phyloP scores from a whole-genome alignment of 2,329 filamentous ascomycete genomes.

The Coccinonectria pachysandricola region DNA sequence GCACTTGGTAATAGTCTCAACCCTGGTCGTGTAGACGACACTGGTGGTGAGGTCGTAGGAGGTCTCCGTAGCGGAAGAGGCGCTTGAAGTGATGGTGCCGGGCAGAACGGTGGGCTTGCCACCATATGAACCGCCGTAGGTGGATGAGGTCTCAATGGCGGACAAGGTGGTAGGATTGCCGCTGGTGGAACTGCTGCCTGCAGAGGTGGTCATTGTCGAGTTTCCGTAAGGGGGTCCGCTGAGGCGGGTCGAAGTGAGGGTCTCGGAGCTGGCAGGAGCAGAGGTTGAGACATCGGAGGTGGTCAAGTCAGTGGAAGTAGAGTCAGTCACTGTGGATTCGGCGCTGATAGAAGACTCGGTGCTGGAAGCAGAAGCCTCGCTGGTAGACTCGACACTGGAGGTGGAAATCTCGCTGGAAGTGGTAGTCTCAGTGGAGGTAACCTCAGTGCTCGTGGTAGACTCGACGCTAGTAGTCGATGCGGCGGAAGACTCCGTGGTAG shows the following conservation, averaged over 20 bases:
- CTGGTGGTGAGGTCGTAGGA: constrained; percentile 17
- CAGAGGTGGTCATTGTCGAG: too few relatives aligned
- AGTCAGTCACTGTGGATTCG: background rate
- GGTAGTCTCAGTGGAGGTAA: constrained; percentile 3
- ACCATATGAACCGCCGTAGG: too few relatives aligned
- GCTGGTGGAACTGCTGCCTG: too few relatives aligned
- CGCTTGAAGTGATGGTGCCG: background rate
- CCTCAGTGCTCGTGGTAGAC: constrained; percentile 2
- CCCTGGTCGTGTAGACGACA: constrained; percentile 29
- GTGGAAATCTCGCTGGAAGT: constrained; percentile 1
- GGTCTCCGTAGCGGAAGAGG: background rate
- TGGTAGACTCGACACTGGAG: constrained; percentile 8
- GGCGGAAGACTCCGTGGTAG: constrained; percentile 2
- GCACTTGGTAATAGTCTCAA: constrained; percentile 48
- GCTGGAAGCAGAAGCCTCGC: constrained; percentile 5
- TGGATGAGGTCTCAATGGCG: too few relatives aligned
- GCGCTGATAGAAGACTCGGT: constrained; percentile 1
- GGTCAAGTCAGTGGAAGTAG: background rate
- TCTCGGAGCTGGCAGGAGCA: background rate
- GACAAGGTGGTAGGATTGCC: too few relatives aligned
- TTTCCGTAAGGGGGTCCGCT: too few relatives aligned
- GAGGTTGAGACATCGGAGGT: background rate
- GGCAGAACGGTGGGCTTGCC: background rate
- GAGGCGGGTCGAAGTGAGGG: too few relatives aligned
- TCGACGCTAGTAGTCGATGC: constrained; percentile 6